Conservation (phyloP, 2,329 filamentous ascomycete species). For the Gyromitra esculenta region DNA sequence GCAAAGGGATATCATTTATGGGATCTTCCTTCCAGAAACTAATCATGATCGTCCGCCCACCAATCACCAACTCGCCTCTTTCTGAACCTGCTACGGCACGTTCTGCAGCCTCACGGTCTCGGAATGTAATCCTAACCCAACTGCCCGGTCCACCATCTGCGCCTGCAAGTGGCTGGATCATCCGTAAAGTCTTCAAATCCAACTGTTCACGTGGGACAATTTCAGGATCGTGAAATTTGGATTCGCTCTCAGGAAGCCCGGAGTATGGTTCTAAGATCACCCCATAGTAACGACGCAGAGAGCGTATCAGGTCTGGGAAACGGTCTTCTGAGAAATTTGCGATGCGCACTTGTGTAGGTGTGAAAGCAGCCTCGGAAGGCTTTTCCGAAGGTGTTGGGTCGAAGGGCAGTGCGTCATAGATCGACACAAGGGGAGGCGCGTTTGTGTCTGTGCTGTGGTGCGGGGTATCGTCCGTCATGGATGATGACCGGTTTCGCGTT, state of each 20-base stretch:
- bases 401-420: conserved; percentile 51
- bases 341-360: conserved; percentile 55
- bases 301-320: conserved; percentile 53
- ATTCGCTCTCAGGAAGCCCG: conserved; percentile 49
- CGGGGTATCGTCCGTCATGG: conserved; percentile 50
- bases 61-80: conserved; percentile 48
- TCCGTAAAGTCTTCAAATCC: conserved; percentile 47
- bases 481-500: conserved; percentile 53
- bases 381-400: conserved; percentile 49
- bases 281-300: conserved; percentile 53
- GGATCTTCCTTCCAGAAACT: conserved; percentile 52
- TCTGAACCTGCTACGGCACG: conserved; percentile 46
- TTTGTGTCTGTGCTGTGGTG: conserved; percentile 49
- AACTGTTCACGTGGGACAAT: conserved; percentile 54
- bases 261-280: conserved; percentile 54
- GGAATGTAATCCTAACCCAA: conserved; percentile 54
- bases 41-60: conserved; percentile 52
- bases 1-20: conserved; percentile 38
- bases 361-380: conserved; percentile 52
- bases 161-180: conserved; percentile 53
- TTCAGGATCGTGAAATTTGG: conserved; percentile 53
- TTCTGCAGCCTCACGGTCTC: conserved; percentile 52
- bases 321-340: conserved; percentile 53
- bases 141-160: conserved; percentile 49
- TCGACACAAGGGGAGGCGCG: conserved; percentile 50